Evolutionary conservation across 2,329 filamentous ascomycete species (phyloP).

Genomic region (Trichoderma endophyticum): DNA sequence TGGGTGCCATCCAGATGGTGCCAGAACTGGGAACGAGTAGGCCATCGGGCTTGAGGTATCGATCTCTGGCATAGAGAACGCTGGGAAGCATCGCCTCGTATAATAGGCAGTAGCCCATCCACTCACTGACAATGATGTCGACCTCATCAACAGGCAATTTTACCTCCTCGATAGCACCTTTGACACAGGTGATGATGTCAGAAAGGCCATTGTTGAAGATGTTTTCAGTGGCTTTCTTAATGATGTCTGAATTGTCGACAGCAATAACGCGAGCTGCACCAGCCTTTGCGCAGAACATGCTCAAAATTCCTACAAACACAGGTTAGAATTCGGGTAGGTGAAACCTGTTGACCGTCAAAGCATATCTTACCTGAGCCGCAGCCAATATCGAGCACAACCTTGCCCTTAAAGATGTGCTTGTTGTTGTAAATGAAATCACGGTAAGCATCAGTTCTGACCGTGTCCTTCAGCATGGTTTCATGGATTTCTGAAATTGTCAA

Average conservation of each 20-base stretch:
- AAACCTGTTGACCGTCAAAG: neutral
- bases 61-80: slow-evolving; percentile 82
- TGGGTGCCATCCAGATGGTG: slow-evolving; percentile 77
- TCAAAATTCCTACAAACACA: slow-evolving; percentile 64
- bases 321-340: neutral
- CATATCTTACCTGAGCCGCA: slow-evolving; percentile 62
- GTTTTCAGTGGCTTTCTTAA: slow-evolving; percentile 81
- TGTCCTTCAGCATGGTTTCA: slow-evolving; percentile 92
- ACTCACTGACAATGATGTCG: slow-evolving; percentile 93
- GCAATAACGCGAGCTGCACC: slow-evolving; percentile 84
- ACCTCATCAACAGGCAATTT: slow-evolving; percentile 73
- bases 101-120: slow-evolving; percentile 94
- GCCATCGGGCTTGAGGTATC: slow-evolving; percentile 75
- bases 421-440: slow-evolving; percentile 93
- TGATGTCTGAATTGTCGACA: slow-evolving; percentile 89
- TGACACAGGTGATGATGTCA: slow-evolving; percentile 71
- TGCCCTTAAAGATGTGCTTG: slow-evolving; percentile 80
- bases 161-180: slow-evolving; percentile 87
- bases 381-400: slow-evolving; percentile 86
- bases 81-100: slow-evolving; percentile 97
- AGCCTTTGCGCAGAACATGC: slow-evolving; percentile 90
- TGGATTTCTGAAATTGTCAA: slow-evolving; percentile 65
- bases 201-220: slow-evolving; percentile 76
- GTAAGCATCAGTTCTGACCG: slow-evolving; percentile 84
- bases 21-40: slow-evolving; percentile 84